Evolutionary conservation across 495 filamentous ascomycete genomes (phyloP).

Genomic region (Lentithecium fluviatile): DNA sequence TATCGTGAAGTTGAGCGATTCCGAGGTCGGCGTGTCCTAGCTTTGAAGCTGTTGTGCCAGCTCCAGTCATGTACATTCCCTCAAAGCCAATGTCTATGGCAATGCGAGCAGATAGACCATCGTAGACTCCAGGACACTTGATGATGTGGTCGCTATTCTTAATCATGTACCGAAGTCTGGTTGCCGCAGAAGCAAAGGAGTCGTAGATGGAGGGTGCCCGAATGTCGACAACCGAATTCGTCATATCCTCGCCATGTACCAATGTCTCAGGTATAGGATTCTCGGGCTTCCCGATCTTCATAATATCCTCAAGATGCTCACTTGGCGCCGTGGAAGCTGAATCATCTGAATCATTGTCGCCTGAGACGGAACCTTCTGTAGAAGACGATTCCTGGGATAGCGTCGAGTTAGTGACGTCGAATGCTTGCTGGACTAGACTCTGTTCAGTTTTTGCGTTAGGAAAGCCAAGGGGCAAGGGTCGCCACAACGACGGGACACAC

Average conservation of each 20-base stretch:
- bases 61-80: slow-evolving; percentile 34
- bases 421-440: not conserved
- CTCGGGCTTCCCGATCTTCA: not conserved
- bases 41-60: slow-evolving; percentile 30
- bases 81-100: slow-evolving; percentile 29
- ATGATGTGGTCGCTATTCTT: slow-evolving; percentile 26
- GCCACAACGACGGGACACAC: slow-evolving; percentile 8
- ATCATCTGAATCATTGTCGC: slow-evolving; percentile 23
- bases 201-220: slow-evolving; percentile 18
- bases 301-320: slow-evolving; percentile 2
- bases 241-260: not conserved
- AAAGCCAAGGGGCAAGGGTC: slow-evolving; percentile 18
- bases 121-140: slow-evolving; percentile 27
- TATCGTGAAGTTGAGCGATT: slow-evolving; percentile 28
- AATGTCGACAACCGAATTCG: not conserved
- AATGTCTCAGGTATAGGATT: not conserved
- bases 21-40: slow-evolving; percentile 34
- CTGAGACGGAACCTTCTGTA: slow-evolving; percentile 17
- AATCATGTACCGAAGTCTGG: slow-evolving; percentile 20
- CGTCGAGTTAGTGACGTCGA: not conserved
- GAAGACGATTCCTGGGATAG: slow-evolving; percentile 6
- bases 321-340: slow-evolving; percentile 19
- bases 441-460: not conserved
- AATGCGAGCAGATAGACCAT: slow-evolving; percentile 25
- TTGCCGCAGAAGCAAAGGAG: slow-evolving; percentile 13